A percentile compares a stretch with the other conserved stretches of the same genome.
Conservation (phyloP, 2,329 filamentous ascomycete species). For the Neocucurbitaria cava region DNA sequence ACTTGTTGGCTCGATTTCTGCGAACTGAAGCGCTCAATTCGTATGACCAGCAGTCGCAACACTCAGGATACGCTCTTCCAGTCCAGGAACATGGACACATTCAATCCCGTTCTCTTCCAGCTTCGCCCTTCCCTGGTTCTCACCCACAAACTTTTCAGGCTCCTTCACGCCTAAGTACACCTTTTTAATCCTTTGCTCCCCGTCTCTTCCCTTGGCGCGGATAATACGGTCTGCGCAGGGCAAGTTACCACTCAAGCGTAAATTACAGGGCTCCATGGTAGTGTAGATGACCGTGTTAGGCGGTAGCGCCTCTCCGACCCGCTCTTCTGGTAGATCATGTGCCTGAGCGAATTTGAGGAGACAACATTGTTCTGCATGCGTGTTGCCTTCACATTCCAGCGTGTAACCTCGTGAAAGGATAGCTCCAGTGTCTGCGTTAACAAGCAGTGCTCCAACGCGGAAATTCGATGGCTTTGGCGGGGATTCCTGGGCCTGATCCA, state of each 20-base stretch:
- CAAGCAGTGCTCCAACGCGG: conserved; percentile 89
- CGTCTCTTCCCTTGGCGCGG: conserved; percentile 47
- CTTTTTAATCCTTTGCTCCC: conserved; percentile 68
- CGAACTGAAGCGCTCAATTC: conserved; percentile 9
- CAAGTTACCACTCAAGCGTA: conserved; percentile 75
- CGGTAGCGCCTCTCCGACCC: conserved; percentile 60
- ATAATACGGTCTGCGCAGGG: conserved; percentile 83
- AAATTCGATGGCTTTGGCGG: conserved; percentile 91
- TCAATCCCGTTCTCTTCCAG: conserved; percentile 76
- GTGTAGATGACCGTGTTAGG: conserved; percentile 77
- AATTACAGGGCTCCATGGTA: conserved; percentile 86
- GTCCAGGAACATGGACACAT: conserved; percentile 74
- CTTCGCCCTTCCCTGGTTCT: conserved; percentile 76
- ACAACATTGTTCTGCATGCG: conserved; percentile 94
- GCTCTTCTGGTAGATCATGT: conserved; percentile 57
- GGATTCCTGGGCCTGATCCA: conserved; percentile 78
- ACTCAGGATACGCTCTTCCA: conserved; percentile 80
- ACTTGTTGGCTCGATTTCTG: neutral
- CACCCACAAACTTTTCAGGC: conserved; percentile 85
- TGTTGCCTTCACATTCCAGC: conserved; percentile 88
- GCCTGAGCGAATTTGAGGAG: conserved; percentile 70
- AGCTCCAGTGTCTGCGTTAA: conserved; percentile 63
- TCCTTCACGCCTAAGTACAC: conserved; percentile 91
- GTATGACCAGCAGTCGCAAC: conserved; percentile 85
- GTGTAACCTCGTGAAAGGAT: conserved; percentile 87